Evolutionary conservation across 176 grass and related monocot genomes (phyloP).

Genomic region (Aegilops bicornis): DNA sequence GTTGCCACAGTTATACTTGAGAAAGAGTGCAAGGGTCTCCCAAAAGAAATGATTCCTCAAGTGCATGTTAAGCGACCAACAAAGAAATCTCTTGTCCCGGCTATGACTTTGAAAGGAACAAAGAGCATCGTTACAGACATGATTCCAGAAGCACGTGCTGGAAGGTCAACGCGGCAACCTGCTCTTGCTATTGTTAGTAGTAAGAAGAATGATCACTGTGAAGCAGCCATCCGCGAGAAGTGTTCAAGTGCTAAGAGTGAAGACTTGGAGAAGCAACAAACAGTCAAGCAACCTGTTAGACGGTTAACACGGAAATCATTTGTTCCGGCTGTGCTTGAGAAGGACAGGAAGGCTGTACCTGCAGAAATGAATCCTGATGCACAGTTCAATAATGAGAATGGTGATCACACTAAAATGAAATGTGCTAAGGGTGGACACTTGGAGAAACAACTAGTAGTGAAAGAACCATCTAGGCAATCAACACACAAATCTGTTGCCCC

Average conservation of each 20-base stretch:
- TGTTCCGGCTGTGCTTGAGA: neutral
- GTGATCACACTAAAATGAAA: neutral
- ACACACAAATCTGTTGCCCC: conserved; percentile 2
- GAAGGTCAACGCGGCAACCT: neutral
- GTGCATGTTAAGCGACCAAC: conserved; percentile 6
- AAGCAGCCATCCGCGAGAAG: neutral
- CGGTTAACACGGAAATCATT: conserved; percentile 8
- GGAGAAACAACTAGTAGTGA: conserved; percentile 15
- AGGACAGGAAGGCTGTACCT: neutral
- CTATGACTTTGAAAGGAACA: conserved; percentile 1
- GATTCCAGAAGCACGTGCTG: neutral
- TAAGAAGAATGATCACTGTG: neutral
- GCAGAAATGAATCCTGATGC: neutral
- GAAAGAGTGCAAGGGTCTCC: conserved; percentile 5
- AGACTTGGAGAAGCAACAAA: conserved; percentile 13
- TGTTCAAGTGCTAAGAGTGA: neutral
- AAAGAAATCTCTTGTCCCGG: conserved; percentile 15
- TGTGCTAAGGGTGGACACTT: neutral
- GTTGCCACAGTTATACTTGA: conserved; percentile 17
- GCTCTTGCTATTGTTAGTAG: neutral
- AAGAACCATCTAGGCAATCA: conserved; percentile 1
- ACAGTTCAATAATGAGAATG: neutral
- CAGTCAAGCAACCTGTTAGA: conserved; percentile 8
- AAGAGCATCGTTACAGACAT: conserved; percentile 14
- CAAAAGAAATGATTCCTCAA: conserved; percentile 9